Conservation (phyloP, 192 early-diverging fungal species). For the Coemansia sp. region DNA sequence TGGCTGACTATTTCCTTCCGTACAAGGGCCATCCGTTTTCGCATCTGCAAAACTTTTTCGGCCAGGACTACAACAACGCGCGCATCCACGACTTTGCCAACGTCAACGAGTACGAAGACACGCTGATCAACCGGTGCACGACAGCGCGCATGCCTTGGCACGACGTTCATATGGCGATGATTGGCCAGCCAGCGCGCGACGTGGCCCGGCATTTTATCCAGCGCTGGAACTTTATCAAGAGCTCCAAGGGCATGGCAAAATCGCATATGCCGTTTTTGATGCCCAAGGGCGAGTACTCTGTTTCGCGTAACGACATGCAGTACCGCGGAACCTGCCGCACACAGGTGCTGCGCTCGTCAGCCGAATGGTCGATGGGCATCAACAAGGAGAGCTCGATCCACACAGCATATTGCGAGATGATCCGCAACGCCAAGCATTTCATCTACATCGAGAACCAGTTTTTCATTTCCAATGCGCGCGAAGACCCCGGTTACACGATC, state of each 20-base stretch:
- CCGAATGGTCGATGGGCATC: slow-evolving; percentile 68
- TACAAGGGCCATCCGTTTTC: slow-evolving; percentile 46
- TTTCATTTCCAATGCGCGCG: slow-evolving; percentile 66
- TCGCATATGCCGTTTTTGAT: slow-evolving; percentile 64
- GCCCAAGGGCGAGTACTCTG: slow-evolving; percentile 68
- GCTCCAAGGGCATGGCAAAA: slow-evolving; percentile 63
- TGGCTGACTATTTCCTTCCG: slow-evolving; percentile 67
- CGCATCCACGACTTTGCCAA: slow-evolving; percentile 77
- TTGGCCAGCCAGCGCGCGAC: slow-evolving; percentile 78
- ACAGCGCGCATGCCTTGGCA: slow-evolving; percentile 87
- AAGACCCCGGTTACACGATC: slow-evolving; percentile 59
- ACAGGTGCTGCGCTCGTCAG: slow-evolving; percentile 69
- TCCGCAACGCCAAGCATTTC: slow-evolving; percentile 74
- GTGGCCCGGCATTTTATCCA: slow-evolving; percentile 82
- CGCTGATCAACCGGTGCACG: slow-evolving; percentile 55
- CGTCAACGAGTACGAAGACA: slow-evolving; percentile 57
- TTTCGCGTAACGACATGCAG: slow-evolving; percentile 59
- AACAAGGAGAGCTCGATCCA: slow-evolving; percentile 74
- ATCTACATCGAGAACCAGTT: slow-evolving; percentile 94
- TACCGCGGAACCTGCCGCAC: slow-evolving; percentile 64
- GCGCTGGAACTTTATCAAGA: slow-evolving; percentile 88
- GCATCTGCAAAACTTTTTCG: slow-evolving; percentile 60
- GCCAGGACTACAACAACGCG: slow-evolving; percentile 86
- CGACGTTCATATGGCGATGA: slow-evolving; percentile 77
- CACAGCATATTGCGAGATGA: slow-evolving; percentile 75